These are phyloP conservation scores for Aspergillus felis DNA, from an alignment of 2,329 filamentous ascomycete species.

Conservation along the genomic window DNA sequence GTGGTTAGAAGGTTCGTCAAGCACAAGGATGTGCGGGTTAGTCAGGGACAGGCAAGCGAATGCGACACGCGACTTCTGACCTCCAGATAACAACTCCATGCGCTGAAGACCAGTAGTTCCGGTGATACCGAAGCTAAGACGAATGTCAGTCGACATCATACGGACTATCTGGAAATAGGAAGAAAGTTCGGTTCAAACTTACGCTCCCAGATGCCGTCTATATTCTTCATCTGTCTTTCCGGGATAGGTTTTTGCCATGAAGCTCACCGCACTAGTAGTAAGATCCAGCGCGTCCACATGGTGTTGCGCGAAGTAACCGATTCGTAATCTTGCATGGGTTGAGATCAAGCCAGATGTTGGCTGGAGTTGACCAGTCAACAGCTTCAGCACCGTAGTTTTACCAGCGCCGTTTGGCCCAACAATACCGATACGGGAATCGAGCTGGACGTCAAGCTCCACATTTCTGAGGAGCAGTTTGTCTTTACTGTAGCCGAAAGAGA, in stretches of 20 bases:
- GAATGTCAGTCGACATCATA: not conserved
- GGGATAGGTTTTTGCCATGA: slow-evolving; percentile 91
- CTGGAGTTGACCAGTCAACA: slow-evolving; percentile 83
- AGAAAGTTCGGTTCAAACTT: slow-evolving; percentile 43
- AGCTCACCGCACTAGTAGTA: slow-evolving; percentile 81
- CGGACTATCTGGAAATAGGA: slow-evolving; percentile 1
- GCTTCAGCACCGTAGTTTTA: slow-evolving; percentile 96
- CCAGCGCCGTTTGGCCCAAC: slow-evolving; percentile 98
- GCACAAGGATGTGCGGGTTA: slow-evolving; percentile 94
- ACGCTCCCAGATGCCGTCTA: slow-evolving; percentile 86
- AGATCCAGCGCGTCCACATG: slow-evolving; percentile 95
- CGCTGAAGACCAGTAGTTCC: slow-evolving; percentile 96
- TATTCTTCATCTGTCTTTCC: slow-evolving; percentile 96
- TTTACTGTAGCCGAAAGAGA: slow-evolving; percentile 80
- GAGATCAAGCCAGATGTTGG: slow-evolving; percentile 79
- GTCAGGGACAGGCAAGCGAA: slow-evolving; percentile 93
- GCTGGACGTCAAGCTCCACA: slow-evolving; percentile 92
- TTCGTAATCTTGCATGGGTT: slow-evolving; percentile 78
- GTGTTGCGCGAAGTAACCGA: slow-evolving; percentile 98
- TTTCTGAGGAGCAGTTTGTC: slow-evolving; percentile 78
- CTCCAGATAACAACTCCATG: slow-evolving; percentile 89
- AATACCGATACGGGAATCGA: slow-evolving; percentile 97
- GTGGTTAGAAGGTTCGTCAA: slow-evolving; percentile 98
- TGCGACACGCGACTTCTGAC: slow-evolving; percentile 96
- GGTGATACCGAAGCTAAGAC: slow-evolving; percentile 62